These are phyloP conservation scores for Alternaria sp. DNA, from an alignment of 2,329 filamentous ascomycete species.

Conservation along the genomic window DNA sequence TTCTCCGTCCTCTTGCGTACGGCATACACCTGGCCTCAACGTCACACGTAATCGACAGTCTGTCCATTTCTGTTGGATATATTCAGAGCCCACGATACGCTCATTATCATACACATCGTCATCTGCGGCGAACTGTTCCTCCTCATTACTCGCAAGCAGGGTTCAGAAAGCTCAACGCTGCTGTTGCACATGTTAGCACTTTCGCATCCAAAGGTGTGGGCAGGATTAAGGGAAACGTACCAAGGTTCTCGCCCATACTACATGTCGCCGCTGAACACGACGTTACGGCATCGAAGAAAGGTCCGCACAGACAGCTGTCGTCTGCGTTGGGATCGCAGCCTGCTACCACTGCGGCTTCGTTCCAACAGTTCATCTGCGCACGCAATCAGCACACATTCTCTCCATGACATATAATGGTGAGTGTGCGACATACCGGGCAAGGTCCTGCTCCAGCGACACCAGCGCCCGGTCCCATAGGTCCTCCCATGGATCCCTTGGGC, in stretches of 20 bases:
- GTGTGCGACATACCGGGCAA: constrained; percentile 31
- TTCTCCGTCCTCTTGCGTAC: not conserved
- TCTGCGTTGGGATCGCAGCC: constrained; percentile 39
- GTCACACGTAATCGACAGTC: not conserved
- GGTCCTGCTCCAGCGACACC: constrained; percentile 25
- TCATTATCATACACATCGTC: constrained; percentile 2
- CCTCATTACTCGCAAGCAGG: constrained; percentile 9
- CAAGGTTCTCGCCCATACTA: constrained; percentile 37
- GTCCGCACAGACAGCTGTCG: constrained; percentile 41
- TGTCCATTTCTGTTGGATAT: not conserved
- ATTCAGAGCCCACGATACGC: not conserved
- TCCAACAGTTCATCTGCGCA: constrained; percentile 41
- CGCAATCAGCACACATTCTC: constrained; percentile 5
- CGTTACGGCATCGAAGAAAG: constrained; percentile 42
- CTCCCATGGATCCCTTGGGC: constrained; percentile 1
- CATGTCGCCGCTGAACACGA: constrained; percentile 36
- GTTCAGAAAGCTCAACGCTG: constrained; percentile 19
- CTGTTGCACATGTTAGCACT: constrained; percentile 10
- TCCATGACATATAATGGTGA: not conserved
- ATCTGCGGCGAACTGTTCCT: not conserved
- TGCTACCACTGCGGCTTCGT: constrained; percentile 34
- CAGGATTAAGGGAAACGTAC: constrained; percentile 24
- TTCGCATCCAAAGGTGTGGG: not conserved
- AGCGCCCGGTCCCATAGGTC: constrained; percentile 9
- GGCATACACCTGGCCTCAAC: not conserved